These are phyloP conservation scores for Pyropia haitanensis DNA, from an alignment of 23 red algal species.

Conservation along the genomic window DNA sequence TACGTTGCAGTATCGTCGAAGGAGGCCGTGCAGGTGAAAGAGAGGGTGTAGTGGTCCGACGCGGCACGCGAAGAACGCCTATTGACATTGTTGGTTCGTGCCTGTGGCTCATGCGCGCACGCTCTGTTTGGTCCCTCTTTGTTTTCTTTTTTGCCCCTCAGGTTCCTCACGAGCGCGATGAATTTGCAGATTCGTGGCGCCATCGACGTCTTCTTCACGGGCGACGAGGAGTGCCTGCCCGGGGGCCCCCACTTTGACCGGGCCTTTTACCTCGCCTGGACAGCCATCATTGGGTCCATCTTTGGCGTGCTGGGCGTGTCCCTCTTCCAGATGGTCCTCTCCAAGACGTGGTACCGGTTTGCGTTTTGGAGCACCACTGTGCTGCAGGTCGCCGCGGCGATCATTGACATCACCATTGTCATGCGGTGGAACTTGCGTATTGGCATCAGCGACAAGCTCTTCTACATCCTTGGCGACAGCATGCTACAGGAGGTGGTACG, in stretches of 20 bases:
- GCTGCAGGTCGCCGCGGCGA: constrained; percentile 37
- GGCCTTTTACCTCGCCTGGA: constrained; percentile 52
- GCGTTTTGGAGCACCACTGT: constrained; percentile 53
- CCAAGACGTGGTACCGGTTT: constrained; percentile 24
- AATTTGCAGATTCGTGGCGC: too few species aligned
- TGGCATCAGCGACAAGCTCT: constrained; percentile 40
- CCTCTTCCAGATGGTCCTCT: constrained; percentile 38
- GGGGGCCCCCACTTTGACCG: constrained; percentile 58
- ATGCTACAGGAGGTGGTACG: too few species aligned
- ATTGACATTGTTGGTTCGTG: too few species aligned
- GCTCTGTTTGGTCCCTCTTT: too few species aligned
- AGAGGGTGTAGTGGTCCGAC: too few species aligned
- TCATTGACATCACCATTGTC: constrained; percentile 50
- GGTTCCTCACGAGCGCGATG: too few species aligned
- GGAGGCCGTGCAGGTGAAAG: too few species aligned
- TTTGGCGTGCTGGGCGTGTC: constrained; percentile 40
- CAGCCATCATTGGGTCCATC: constrained; percentile 36
- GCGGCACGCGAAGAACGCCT: too few species aligned
- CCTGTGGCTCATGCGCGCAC: too few species aligned
- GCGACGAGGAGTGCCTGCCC: constrained; percentile 27
- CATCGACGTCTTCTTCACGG: constrained; percentile 5
- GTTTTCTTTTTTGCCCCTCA: too few species aligned
- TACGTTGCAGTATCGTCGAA: too few species aligned
- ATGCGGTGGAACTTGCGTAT: constrained; percentile 26
- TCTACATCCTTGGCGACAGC: too few species aligned